Evolutionary conservation across 2,329 filamentous ascomycete genomes (phyloP), one percentile per base, ranked within the genome.

Genomic region (Cladosporium sp.): DNA sequence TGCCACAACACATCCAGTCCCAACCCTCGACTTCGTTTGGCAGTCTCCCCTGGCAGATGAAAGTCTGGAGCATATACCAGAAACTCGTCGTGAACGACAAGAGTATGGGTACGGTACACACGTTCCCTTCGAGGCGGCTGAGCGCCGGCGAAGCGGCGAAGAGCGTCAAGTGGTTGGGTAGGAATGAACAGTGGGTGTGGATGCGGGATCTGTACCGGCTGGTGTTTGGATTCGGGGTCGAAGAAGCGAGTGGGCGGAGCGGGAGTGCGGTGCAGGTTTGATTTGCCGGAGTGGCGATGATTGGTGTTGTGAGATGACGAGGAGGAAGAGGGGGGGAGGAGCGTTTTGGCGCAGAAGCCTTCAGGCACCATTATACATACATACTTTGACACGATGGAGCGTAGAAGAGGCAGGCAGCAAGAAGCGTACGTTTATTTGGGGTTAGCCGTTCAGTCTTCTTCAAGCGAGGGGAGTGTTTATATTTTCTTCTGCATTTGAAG

Each of bases 181-280:
- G 87, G 65, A 88, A 87, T 32, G 85, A 87, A 65, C 88, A 93
- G 72, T 95, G 95, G 77, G 82, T 82, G 10, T 97, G 94, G 84
- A 80, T 97, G 69, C 84, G 88, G 59, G 93, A 97, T 73, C 82
- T 97, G 15, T 97, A 92, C 80, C 86, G 87, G 63, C 84, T 94
- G 49, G 92, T 97, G 2, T 96, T 96, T 77, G 91, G 92, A 3
- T 94, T 94, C 74, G 87, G 90, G 58, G 80, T 92, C 18, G 92
- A 97, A 65, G 93, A 97, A 72, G 89, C 87, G 0, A 87, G 90
- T 57, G 81, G 83, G 64, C 83, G 89, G 69, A 90, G 91, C 73
- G 86, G 84, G 65, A 82, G 89, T 58, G 36, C 49, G 32, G 87
- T 84, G 38, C 67, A 66, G 55, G 49, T 68, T 24, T 30, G 24